Evolutionary conservation across 148 eudicot species (phyloP).

Genomic region (Polygonum aviculare): DNA sequence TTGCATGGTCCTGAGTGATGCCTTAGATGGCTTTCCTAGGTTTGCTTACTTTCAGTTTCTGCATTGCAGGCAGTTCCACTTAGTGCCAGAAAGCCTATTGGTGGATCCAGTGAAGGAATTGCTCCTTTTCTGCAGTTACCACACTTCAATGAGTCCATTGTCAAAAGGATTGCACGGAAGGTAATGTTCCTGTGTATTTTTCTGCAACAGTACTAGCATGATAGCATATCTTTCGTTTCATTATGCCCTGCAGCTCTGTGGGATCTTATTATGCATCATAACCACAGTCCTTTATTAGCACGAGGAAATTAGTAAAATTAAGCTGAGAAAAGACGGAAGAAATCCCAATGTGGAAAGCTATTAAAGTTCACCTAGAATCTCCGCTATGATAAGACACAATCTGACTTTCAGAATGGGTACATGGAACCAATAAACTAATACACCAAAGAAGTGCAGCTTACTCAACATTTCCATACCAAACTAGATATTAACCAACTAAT

Average conservation of each 20-base stretch:
- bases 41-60: background rate
- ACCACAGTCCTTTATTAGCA: too few relatives aligned
- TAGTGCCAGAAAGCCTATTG: constrained; percentile 71
- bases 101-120: constrained; percentile 70
- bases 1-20: background rate
- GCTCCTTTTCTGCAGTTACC: constrained; percentile 97
- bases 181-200: constrained; percentile 19
- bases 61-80: constrained; percentile 84
- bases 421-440: background rate
- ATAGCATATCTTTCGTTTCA: background rate
- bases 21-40: background rate
- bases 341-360: background rate
- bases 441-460: background rate
- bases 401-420: background rate
- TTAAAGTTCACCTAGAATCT: background rate
- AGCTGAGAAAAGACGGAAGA: too few relatives aligned
- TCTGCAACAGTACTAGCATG: background rate
- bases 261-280: background rate
- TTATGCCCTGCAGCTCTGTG: background rate
- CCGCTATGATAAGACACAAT: background rate
- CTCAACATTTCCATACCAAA: background rate
- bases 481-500: background rate
- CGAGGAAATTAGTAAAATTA: too few relatives aligned
- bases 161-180: constrained; percentile 78
- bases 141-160: constrained; percentile 66